A percentile compares a stretch with the other conserved stretches of the same genome.
Evolutionary conservation across 495 filamentous ascomycete species (phyloP).

Genomic region (Penicillium coprophilum): DNA sequence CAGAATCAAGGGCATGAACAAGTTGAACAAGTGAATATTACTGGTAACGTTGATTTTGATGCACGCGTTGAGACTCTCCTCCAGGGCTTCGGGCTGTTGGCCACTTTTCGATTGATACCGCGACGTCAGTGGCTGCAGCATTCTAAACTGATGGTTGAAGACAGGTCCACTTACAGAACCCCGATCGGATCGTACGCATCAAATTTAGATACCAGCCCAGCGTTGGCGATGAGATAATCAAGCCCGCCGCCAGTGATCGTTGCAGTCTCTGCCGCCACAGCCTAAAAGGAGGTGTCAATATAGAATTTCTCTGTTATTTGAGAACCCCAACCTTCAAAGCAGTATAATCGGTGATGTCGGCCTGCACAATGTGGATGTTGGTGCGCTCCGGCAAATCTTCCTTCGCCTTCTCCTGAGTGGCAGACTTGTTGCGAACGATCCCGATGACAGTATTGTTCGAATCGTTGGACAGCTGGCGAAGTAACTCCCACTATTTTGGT

Average conservation of each 20-base stretch:
- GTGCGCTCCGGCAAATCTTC: constrained; percentile 16
- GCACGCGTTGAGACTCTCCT: constrained; percentile 18
- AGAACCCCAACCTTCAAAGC: constrained; percentile 26
- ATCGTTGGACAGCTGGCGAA: constrained; percentile 38
- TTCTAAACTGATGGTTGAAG: background rate
- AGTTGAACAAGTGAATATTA: constrained; percentile 51
- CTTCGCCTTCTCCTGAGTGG: constrained; percentile 24
- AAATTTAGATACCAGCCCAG: constrained; percentile 22
- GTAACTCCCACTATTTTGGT: no score
- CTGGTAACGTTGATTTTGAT: constrained; percentile 48
- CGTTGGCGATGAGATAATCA: constrained; percentile 42
- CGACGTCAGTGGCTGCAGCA: background rate
- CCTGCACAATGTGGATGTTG: constrained; percentile 50
- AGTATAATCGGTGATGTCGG: constrained; percentile 41
- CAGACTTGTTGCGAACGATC: constrained; percentile 44
- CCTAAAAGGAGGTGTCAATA: no score
- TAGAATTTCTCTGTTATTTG: no score
- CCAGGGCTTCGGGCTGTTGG: constrained; percentile 27
- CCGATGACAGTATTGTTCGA: constrained; percentile 41
- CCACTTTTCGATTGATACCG: constrained; percentile 16
- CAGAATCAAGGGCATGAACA: constrained; percentile 52
- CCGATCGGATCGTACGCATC: constrained; percentile 29
- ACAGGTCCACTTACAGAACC: constrained; percentile 26
- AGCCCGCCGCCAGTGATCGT: constrained; percentile 31
- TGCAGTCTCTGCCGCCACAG: constrained; percentile 17